Percentiles rank a stretch among this genome's conserved stretches.
Evolutionary conservation across 2,329 filamentous ascomycete species (phyloP).

Genomic region (Trichoderma asperellum): DNA sequence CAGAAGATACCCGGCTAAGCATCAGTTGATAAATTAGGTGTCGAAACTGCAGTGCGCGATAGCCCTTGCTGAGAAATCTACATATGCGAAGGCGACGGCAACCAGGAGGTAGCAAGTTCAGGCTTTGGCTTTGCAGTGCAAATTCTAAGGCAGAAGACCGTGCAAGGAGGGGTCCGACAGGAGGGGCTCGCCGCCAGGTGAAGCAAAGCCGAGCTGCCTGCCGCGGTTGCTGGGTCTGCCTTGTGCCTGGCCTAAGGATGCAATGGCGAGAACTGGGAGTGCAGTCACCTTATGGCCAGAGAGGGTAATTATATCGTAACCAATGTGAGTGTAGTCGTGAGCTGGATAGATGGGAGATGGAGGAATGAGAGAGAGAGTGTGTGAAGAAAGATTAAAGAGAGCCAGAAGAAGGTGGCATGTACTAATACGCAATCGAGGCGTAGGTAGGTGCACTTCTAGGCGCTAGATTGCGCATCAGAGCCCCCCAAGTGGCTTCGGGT

Average conservation of each 20-base stretch:
- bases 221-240: conserved; percentile 1
- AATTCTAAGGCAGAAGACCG: conserved; percentile 18
- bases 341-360: neutral
- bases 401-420: neutral
- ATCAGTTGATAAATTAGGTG: conserved; percentile 21
- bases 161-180: conserved; percentile 7
- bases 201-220: conserved; percentile 14
- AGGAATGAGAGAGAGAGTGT: neutral
- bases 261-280: neutral
- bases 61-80: neutral
- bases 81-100: neutral
- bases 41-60: neutral
- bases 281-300: neutral
- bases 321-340: neutral
- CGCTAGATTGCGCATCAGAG: conserved; percentile 7
- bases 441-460: neutral
- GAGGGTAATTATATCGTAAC: neutral
- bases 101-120: neutral
- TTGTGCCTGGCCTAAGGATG: neutral
- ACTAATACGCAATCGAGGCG: neutral
- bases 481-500: conserved; percentile 10
- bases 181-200: conserved; percentile 23
- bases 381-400: neutral
- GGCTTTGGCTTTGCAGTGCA: neutral
- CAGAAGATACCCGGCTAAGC: conserved; percentile 16